phyloP scores from a whole-genome alignment of 2,329 filamentous ascomycete genomes.

The Fusarium kyushuense region DNA sequence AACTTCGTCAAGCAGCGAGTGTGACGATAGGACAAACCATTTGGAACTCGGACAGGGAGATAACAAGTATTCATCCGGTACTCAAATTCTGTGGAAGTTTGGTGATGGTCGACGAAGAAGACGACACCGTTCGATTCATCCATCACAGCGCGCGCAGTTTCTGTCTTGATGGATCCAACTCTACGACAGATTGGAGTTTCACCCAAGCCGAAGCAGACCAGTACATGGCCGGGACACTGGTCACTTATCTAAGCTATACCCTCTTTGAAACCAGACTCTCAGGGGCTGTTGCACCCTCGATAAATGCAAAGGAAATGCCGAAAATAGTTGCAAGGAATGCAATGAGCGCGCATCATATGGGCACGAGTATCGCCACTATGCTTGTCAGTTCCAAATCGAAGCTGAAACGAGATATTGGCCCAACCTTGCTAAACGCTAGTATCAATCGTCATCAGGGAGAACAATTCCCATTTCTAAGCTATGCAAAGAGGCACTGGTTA shows the following conservation, averaged over 20 bases:
- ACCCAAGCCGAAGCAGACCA: not conserved
- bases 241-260: slow-evolving; percentile 18
- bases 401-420: not conserved
- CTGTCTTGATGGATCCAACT: slow-evolving; percentile 46
- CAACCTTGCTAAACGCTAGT: rapidly evolving
- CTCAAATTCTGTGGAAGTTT: slow-evolving; percentile 52
- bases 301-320: not conserved
- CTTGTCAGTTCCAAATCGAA: not conserved
- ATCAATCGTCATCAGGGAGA: rapidly evolving
- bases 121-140: slow-evolving; percentile 46
- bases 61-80: slow-evolving; percentile 44
- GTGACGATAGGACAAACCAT: slow-evolving; percentile 49
- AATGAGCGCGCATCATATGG: not conserved
- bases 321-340: not conserved
- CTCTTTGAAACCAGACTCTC: slow-evolving; percentile 6
- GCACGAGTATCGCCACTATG: rapidly evolving
- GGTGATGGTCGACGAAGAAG: slow-evolving; percentile 51
- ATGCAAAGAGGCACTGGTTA: not conserved
- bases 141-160: slow-evolving; percentile 53
- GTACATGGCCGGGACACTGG: not conserved
- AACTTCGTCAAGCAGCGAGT: slow-evolving; percentile 56
- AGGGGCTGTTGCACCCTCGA: not conserved
- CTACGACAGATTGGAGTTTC: not conserved
- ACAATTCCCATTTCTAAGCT: not conserved
- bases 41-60: slow-evolving; percentile 40